A percentile compares a stretch with the other conserved stretches of the same genome.
Conservation (phyloP, 2,329 filamentous ascomycete species). For the Cordyceps fumosorosea region DNA sequence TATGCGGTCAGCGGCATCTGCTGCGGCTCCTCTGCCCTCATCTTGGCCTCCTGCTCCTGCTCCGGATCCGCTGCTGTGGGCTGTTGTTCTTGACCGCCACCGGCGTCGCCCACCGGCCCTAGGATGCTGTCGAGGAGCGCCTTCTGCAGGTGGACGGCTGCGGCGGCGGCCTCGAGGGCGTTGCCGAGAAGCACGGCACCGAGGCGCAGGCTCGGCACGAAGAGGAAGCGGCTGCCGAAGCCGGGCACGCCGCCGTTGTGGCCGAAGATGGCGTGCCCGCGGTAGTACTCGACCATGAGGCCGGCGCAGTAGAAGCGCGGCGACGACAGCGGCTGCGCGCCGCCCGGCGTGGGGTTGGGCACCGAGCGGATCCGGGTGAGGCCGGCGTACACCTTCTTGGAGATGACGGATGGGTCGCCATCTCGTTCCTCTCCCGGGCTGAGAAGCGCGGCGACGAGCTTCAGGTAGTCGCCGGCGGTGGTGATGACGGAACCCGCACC, state of each 20-base stretch:
- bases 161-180: not conserved
- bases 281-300: constrained; percentile 5
- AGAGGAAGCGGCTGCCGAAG: constrained; percentile 6
- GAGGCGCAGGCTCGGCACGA: constrained; percentile 6
- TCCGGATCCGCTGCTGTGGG: not conserved
- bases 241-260: constrained; percentile 11
- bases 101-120: not conserved
- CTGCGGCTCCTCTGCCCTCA: not conserved
- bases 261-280: constrained; percentile 6
- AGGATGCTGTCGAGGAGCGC: not conserved
- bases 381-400: not conserved
- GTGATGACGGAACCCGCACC: constrained; percentile 10
- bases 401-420: no score
- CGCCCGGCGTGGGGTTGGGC: not conserved
- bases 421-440: no score
- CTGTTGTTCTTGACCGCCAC: not conserved
- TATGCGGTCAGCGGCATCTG: constrained; percentile 2
- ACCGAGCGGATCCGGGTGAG: constrained; percentile 2
- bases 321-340: not conserved
- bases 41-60: not conserved
- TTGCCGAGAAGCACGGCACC: constrained; percentile 11
- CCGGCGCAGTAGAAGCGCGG: constrained; percentile 10
- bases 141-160: not conserved
- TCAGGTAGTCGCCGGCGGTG: constrained; percentile 6
- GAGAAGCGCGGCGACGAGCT: constrained; percentile 2